Base-by-base conservation (phyloP, 129 eudicot species). In the Escallonia rubra region DNA sequence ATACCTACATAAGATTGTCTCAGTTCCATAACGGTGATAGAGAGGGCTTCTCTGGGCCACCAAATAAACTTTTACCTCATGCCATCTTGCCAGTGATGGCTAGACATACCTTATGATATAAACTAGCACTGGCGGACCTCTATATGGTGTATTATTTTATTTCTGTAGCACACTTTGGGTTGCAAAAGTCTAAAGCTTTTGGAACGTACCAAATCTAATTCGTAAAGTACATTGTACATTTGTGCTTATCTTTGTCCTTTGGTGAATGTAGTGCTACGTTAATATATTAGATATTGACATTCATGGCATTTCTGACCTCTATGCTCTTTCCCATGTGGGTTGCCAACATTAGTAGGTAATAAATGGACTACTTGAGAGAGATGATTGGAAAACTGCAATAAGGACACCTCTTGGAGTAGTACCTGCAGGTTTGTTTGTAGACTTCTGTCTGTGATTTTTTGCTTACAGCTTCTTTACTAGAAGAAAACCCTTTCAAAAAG, bases 291-390 rank as follows among this genome's bases (percentile, higher is more conserved):
- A 40, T 23, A 23, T 23, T 23, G 34, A 23, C 34, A 23, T 23
- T 23, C 34, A 43, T 49, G 12, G 53, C 55, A 56, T 3, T 15
- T 64, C 52, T 66, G 66, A 82, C 60, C 59, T 66, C 44, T 61
- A 57, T 75, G 50, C 63, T 74, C 59, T 79, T 69, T 71, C 69
- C 65, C 49, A 70, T 51, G 55, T 59, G 70, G 72, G 63, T 69
- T 79, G 74, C 48, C 60, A 79, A 74, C 68, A 79, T 81, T 86
- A 80, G 90, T 86, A 93, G 98, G 96, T 89, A 66, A 72, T 93
- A 69, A 93, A 86, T 93, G 99, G 99, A 72, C 77, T 93, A 74
- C 95, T 93, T 67, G 83, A 74, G 72, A 82, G 99, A 78, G 83
- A 79, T 61, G 99, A 93, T 63, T 93, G 99, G 96, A 72, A 73